Percentiles rank a stretch among this genome's conserved stretches.
Evolutionary conservation across 108 stramenopile genomes (phyloP).

Genomic region (Fragilariopsis cylindrus): DNA sequence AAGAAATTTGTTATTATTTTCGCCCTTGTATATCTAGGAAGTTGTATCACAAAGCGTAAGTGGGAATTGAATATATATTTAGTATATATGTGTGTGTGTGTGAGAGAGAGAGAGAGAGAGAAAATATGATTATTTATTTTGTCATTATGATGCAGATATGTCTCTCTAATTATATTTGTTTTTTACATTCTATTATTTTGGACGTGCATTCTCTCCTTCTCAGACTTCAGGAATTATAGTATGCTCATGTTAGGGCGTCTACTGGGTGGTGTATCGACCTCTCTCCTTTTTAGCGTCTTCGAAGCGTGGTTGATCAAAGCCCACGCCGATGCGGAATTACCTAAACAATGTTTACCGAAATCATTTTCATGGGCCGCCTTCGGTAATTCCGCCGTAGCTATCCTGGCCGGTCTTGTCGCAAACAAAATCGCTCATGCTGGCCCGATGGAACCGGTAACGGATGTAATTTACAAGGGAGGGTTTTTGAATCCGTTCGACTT

Average conservation of each 20-base stretch:
- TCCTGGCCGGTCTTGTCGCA: conserved; percentile 92
- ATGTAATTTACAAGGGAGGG: conserved; percentile 69
- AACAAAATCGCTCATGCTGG: conserved; percentile 56
- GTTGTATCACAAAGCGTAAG: conserved; percentile 88
- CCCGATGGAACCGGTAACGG: conserved; percentile 36
- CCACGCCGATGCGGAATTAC: conserved; percentile 70
- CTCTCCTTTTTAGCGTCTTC: conserved; percentile 88
- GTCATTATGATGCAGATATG: not conserved
- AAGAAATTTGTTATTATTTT: conserved; percentile 84
- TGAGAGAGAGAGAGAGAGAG: not conserved
- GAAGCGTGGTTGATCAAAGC: conserved; percentile 94
- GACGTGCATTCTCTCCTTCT: conserved; percentile 2
- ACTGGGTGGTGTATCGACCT: conserved; percentile 91
- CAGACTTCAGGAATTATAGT: conserved; percentile 77
- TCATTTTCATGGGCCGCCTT: conserved; percentile 89
- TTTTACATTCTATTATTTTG: not conserved
- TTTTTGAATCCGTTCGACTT: conserved; percentile 94
- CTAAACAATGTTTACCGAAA: conserved; percentile 65
- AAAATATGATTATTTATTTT: not conserved
- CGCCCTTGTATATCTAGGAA: conserved; percentile 80
- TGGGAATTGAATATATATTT: conserved; percentile 8
- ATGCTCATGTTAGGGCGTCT: conserved; percentile 91
- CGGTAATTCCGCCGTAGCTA: conserved; percentile 92
- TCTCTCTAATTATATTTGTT: not conserved
- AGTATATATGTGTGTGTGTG: not conserved